These are phyloP conservation scores for Calonectria crousiana DNA, from an alignment of 2,329 filamentous ascomycete species.

Conservation along the genomic window DNA sequence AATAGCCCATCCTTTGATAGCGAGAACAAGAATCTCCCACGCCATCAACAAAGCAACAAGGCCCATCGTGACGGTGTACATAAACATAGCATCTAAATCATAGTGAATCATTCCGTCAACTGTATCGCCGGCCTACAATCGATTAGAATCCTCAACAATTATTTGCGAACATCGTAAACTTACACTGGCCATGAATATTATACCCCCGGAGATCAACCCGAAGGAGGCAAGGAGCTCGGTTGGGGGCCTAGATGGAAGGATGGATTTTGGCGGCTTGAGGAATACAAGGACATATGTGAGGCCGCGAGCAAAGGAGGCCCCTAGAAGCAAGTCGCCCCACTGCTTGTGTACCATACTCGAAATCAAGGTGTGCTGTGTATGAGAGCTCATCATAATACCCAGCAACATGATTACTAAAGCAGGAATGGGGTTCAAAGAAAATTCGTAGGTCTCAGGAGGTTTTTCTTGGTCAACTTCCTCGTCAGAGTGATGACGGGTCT, in stretches of 20 bases:
- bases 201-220: conserved; percentile 86
- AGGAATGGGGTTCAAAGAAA: conserved; percentile 90
- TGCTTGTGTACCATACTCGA: conserved; percentile 94
- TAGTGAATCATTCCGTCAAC: conserved; percentile 82
- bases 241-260: conserved; percentile 85
- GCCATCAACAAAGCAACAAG: conserved; percentile 87
- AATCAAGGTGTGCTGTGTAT: conserved; percentile 85
- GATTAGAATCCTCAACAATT: conserved; percentile 27
- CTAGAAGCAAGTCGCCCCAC: conserved; percentile 89
- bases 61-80: conserved; percentile 90
- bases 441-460: conserved; percentile 74
- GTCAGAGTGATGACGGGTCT: conserved; percentile 51
- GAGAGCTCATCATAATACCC: conserved; percentile 95
- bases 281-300: conserved; percentile 86
- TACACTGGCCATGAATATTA: conserved; percentile 93
- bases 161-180: conserved; percentile 51
- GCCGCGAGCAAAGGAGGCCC: conserved; percentile 81
- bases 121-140: conserved; percentile 75
- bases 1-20: conserved; percentile 89
- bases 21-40: conserved; percentile 81
- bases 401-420: conserved; percentile 87
- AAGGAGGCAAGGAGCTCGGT: conserved; percentile 91
- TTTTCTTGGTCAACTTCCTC: conserved; percentile 63
- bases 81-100: conserved; percentile 89
- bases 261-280: conserved; percentile 82